These are phyloP conservation scores for Coniferiporia weirii DNA, from an alignment of 1,284 basidiomycete genomes.

Conservation along the genomic window DNA sequence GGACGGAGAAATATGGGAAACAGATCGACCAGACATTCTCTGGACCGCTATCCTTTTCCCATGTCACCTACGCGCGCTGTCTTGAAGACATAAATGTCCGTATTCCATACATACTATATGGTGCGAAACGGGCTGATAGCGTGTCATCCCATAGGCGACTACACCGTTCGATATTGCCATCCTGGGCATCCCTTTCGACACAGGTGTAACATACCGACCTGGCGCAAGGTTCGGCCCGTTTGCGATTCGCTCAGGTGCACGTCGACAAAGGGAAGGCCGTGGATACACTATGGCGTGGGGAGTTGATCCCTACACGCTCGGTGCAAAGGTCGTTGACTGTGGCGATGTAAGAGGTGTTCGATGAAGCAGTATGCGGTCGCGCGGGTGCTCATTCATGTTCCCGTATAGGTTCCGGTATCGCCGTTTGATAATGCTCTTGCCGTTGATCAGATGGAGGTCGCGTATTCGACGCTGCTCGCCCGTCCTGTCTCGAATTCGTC, in stretches of 20 bases:
- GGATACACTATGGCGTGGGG: constrained; percentile 67
- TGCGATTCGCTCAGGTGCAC: constrained; percentile 74
- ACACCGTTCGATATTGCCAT: constrained; percentile 66
- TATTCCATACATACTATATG: too few relatives aligned
- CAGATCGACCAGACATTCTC: constrained; percentile 67
- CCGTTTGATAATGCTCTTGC: constrained; percentile 74
- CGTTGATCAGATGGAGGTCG: constrained; percentile 73
- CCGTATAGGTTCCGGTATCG: constrained; percentile 53
- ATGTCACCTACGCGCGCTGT: constrained; percentile 62
- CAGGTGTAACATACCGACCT: constrained; percentile 64
- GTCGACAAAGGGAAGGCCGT: constrained; percentile 50
- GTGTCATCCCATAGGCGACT: too few relatives aligned
- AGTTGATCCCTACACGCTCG: constrained; percentile 57
- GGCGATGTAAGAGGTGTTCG: constrained; percentile 51
- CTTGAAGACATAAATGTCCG: constrained; percentile 43
- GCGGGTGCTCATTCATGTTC: neutral
- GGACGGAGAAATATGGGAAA: constrained; percentile 66
- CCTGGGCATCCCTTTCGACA: constrained; percentile 80
- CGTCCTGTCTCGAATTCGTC: constrained; percentile 41
- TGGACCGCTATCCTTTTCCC: constrained; percentile 72
- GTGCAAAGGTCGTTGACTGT: constrained; percentile 67
- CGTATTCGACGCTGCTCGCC: constrained; percentile 63
- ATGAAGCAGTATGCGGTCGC: neutral
- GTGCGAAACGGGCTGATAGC: too few relatives aligned
- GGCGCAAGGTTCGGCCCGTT: constrained; percentile 79